These are phyloP conservation scores for Aspergillus sergii DNA, from an alignment of 2,329 filamentous ascomycete genomes.

Conservation along the genomic window DNA sequence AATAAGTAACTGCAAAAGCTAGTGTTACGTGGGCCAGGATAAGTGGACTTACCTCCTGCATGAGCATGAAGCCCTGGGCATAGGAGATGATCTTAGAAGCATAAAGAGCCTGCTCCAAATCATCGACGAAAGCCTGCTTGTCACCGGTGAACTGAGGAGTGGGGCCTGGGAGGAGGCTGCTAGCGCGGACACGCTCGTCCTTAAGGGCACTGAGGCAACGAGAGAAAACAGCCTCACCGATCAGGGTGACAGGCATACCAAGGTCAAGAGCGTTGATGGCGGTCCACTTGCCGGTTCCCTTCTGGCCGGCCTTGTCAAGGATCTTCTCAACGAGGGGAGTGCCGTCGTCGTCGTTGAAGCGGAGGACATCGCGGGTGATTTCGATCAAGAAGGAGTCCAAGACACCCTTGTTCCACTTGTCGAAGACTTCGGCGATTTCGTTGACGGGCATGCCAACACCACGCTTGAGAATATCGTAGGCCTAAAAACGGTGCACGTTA, in stretches of 20 bases:
- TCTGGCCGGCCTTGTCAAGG: slow-evolving; percentile 96
- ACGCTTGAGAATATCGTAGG: slow-evolving; percentile 99
- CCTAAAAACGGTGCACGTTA: slow-evolving; percentile 55
- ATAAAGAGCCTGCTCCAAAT: slow-evolving; percentile 98
- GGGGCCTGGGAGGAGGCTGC: slow-evolving; percentile 76
- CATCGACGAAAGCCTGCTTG: slow-evolving; percentile 90
- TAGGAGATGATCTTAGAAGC: slow-evolving; percentile 99
- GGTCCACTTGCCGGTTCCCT: slow-evolving; percentile 99
- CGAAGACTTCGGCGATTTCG: slow-evolving; percentile 93
- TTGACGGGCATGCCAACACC: slow-evolving; percentile 85
- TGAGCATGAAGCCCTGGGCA: slow-evolving; percentile 99
- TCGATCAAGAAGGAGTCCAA: slow-evolving; percentile 99
- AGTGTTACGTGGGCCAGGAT: not conserved
- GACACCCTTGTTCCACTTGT: slow-evolving; percentile 98
- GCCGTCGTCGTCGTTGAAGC: slow-evolving; percentile 95
- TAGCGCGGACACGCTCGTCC: slow-evolving; percentile 83
- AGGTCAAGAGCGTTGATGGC: slow-evolving; percentile 98
- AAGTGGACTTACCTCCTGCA: slow-evolving; percentile 77
- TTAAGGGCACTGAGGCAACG: slow-evolving; percentile 95
- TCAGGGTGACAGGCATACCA: slow-evolving; percentile 96
- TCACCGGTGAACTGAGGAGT: slow-evolving; percentile 81
- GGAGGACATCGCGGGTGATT: slow-evolving; percentile 98
- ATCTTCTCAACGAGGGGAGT: slow-evolving; percentile 96
- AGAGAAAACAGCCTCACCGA: slow-evolving; percentile 93
- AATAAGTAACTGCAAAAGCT: slow-evolving; percentile 1